These are phyloP conservation scores for Primulina huaijiensis DNA, from an alignment of 257 asterid species.

Conservation along the genomic window DNA sequence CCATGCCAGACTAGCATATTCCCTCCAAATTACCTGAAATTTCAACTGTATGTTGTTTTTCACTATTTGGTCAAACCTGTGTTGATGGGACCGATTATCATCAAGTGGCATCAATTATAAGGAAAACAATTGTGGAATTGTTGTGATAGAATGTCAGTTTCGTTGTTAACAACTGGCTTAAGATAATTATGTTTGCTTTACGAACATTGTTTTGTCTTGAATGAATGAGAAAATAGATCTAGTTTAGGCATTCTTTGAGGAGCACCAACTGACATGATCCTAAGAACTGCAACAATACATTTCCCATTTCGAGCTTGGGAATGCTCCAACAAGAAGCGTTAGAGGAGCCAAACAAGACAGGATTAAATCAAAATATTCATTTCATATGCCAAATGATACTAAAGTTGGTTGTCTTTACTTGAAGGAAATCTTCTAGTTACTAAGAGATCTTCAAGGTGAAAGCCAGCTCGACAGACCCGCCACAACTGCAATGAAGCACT, in stretches of 20 bases:
- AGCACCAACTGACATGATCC: not conserved
- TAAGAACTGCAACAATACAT: not conserved
- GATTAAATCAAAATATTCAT: not conserved
- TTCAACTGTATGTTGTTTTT: not conserved
- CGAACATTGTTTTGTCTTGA: not conserved
- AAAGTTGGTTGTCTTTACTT: no score
- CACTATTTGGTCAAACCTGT: not conserved
- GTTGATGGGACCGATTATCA: not conserved
- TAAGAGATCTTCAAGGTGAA: not conserved
- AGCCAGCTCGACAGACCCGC: not conserved
- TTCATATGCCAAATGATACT: not conserved
- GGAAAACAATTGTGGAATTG: no score
- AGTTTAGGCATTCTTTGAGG: not conserved
- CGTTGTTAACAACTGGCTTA: not conserved
- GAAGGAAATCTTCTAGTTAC: not conserved
- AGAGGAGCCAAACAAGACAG: not conserved
- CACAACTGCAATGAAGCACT: not conserved
- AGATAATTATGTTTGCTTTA: not conserved
- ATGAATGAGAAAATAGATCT: not conserved
- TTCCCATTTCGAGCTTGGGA: not conserved
- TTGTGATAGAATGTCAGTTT: not conserved
- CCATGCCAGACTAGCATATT: not conserved
- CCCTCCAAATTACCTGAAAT: not conserved
- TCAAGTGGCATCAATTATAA: not conserved
- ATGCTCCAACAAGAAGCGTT: not conserved